Base-by-base conservation (phyloP, 129 eudicot species). In the Glebionis coronaria region DNA sequence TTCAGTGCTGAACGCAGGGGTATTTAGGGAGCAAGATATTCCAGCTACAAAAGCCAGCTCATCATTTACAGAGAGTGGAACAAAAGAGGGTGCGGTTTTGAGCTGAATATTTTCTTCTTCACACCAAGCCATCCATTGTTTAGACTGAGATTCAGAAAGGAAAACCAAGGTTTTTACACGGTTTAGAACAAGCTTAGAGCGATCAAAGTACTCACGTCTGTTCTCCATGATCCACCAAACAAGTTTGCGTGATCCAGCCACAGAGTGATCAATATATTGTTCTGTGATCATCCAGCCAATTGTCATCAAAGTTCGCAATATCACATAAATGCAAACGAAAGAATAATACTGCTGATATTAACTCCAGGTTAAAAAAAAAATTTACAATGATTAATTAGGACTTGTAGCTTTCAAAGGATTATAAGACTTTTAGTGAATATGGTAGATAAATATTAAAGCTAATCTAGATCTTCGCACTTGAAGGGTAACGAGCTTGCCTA, bases 191-290 rank as follows among this genome's bases (percentile, higher is more conserved):
- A 58, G 83, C 77, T 87, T 94, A 68, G 99, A 81, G 20, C 95
- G 90, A 69, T 94, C 80, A 65, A 94, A 94, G 76, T 94, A 94
- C 82, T 94, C 99, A 16, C 90, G 83, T 12, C 95, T 76, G 68
- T 94, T 94, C 80, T 94, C 99, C 99, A 94, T 89, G 71, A 94
- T 94, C 99, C 99, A 94, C 99, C 99, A 94, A 53, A 86, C 79
- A 70, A 94, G 85, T 54, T 94, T 84, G 51, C 83, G 91, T 46
- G 91, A 80, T 62, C 97, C 95, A 56, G 95, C 95, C 38, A 82
- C 72, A 25, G 95, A 87, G 66, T 84, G 89, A 9, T 81, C 90
- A 71, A 81, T 78, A 80, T 94, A 94, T 67, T 79, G 73, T 64
- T 94, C 99, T 94, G 97, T 44, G 47, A 52, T 40, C 68, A 80